Percentiles rank a stretch among this genome's conserved stretches.
Conservation (phyloP, 768 basidiomycete species). For the Lentinula edodes region DNA sequence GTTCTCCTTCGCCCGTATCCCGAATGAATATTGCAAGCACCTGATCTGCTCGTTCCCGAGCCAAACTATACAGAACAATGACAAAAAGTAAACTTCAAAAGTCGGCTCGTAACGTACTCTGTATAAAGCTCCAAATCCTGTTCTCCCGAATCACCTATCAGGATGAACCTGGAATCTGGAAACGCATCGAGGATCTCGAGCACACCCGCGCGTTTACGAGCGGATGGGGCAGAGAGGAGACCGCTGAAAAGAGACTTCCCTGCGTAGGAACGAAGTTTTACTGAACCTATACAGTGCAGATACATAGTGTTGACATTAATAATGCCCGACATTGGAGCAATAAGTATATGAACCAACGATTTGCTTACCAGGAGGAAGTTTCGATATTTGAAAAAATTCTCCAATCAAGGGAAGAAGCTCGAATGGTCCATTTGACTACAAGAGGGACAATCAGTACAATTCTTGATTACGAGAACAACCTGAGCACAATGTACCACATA, state of each 20-base stretch:
- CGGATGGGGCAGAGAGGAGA: slow-evolving; percentile 17
- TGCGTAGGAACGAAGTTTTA: slow-evolving; percentile 81
- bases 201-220: slow-evolving; percentile 77
- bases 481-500: slow-evolving; percentile 64
- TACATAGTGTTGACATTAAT: not conserved
- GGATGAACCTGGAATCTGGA: slow-evolving; percentile 68
- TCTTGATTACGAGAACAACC: not conserved
- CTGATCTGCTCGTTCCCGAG: slow-evolving; percentile 61
- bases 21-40: slow-evolving; percentile 81
- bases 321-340: too few relatives aligned
- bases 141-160: slow-evolving; percentile 91
- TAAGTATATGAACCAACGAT: not conserved
- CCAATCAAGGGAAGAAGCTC: slow-evolving; percentile 76
- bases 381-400: slow-evolving; percentile 67
- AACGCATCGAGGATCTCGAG: slow-evolving; percentile 75
- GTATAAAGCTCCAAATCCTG: slow-evolving; percentile 93
- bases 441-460: not conserved
- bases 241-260: slow-evolving; percentile 80
- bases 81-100: not conserved
- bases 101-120: slow-evolving; percentile 28
- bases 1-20: slow-evolving; percentile 48
- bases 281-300: slow-evolving; percentile 44
- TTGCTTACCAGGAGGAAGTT: slow-evolving; percentile 55
- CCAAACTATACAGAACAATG: slow-evolving; percentile 31
- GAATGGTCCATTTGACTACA: slow-evolving; percentile 82